Conservation (phyloP, 2,329 filamentous ascomycete genomes). For the Monosporascus sp. region DNA sequence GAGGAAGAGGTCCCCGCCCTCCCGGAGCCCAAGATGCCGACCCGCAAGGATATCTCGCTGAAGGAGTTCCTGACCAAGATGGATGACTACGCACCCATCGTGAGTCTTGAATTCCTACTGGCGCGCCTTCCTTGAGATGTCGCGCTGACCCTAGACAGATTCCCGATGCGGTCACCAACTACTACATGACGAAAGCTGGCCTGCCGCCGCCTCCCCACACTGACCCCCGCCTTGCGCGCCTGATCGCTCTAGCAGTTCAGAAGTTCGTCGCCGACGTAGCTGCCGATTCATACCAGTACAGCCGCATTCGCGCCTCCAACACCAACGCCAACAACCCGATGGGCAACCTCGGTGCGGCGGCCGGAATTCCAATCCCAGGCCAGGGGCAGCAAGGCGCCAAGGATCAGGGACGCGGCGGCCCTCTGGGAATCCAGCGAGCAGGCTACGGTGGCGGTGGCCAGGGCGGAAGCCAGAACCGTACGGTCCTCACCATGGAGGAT, state of each 20-base stretch:
- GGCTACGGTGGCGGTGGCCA: conserved; percentile 85
- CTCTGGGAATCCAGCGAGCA: conserved; percentile 68
- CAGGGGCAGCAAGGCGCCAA: conserved; percentile 52
- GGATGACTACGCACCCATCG: conserved; percentile 96
- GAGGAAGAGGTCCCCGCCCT: conserved; percentile 15
- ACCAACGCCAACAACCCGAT: conserved; percentile 85
- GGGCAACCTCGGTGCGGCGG: conserved; percentile 74
- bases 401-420: conserved; percentile 52
- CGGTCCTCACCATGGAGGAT: conserved; percentile 97
- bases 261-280: conserved; percentile 98
- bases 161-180: conserved; percentile 93
- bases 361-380: conserved; percentile 61
- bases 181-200: conserved; percentile 94
- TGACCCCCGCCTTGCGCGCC: conserved; percentile 81
- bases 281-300: conserved; percentile 96
- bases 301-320: conserved; percentile 88
- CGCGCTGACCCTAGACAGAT: conserved; percentile 52
- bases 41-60: conserved; percentile 85
- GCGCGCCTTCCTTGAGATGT: not conserved
- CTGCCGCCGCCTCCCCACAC: conserved; percentile 89
- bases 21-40: conserved; percentile 58
- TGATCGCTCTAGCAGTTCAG: conserved; percentile 94
- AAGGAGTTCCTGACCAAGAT: conserved; percentile 93
- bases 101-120: conserved; percentile 42
- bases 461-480: conserved; percentile 82